Percentiles rank a stretch among this genome's conserved stretches.
Conservation (phyloP, 2,329 filamentous ascomycete genomes). For the Erysiphe pulchra region DNA sequence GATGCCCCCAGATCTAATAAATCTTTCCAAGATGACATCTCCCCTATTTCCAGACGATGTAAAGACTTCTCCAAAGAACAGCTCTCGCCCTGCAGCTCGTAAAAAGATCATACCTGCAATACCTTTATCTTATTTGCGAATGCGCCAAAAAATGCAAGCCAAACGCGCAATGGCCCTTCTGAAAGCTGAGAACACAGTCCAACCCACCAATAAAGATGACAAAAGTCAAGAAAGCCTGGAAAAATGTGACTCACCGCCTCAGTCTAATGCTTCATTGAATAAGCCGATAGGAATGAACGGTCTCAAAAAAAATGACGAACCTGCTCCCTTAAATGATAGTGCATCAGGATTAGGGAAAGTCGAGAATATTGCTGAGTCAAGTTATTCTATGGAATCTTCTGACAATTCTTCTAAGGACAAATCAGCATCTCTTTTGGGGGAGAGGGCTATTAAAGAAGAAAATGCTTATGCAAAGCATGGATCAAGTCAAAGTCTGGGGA, state of each 20-base stretch:
- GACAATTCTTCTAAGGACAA: not conserved
- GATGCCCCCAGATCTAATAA: too few relatives aligned
- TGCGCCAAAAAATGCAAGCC: constrained; percentile 9
- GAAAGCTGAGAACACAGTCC: constrained; percentile 2
- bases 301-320: not conserved
- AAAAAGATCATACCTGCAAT: constrained; percentile 12
- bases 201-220: not conserved
- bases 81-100: constrained; percentile 7
- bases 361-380: not conserved
- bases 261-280: not conserved
- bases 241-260: not conserved
- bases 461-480: not conserved
- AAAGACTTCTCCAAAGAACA: constrained; percentile 12
- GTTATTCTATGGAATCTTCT: not conserved
- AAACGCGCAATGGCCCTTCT: constrained; percentile 7
- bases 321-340: not conserved
- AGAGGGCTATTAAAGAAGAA: not conserved
- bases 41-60: constrained; percentile 5
- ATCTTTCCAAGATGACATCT: constrained; percentile 8
- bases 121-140: constrained; percentile 13
- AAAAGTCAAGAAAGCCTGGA: not conserved
- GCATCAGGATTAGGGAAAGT: not conserved
- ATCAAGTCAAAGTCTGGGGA: not conserved
- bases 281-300: not conserved
- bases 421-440: not conserved